Percentiles rank a stretch among this genome's conserved stretches.
phyloP scores from a whole-genome alignment of 805 yeast genomes.

The Saccharomycopsis javanensis region DNA sequence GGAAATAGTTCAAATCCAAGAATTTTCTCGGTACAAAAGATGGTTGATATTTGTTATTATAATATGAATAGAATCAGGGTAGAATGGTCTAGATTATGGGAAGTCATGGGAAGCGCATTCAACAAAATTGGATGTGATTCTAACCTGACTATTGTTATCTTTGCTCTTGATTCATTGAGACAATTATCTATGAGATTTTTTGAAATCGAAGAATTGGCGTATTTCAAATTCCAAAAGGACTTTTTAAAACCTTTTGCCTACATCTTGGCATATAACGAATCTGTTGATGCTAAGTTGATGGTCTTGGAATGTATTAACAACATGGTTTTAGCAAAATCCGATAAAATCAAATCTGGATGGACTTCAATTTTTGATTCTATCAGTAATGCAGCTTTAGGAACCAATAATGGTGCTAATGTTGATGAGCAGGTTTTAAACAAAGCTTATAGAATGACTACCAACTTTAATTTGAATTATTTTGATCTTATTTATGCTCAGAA shows the following conservation, averaged over 20 bases:
- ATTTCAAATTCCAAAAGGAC: conserved; percentile 91
- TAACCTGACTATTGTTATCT: conserved; percentile 67
- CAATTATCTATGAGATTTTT: conserved; percentile 88
- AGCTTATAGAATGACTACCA: conserved; percentile 45
- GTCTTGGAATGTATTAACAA: conserved; percentile 82
- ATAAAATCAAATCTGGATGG: conserved; percentile 88
- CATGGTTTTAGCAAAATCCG: conserved; percentile 69
- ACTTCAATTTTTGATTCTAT: conserved; percentile 53
- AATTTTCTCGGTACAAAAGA: conserved; percentile 85
- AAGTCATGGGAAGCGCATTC: conserved; percentile 83
- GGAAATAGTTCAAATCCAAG: conserved; percentile 78
- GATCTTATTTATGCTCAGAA: conserved; percentile 62
- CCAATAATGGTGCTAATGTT: neutral
- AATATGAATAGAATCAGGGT: conserved; percentile 93
- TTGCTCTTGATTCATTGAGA: conserved; percentile 89
- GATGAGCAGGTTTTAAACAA: conserved; percentile 2
- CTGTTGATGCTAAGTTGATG: conserved; percentile 72
- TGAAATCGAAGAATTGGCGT: conserved; percentile 87
- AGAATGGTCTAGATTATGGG: conserved; percentile 96
- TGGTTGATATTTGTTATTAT: conserved; percentile 95
- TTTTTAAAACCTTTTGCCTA: conserved; percentile 85
- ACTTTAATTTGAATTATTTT: conserved; percentile 52
- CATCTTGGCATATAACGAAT: conserved; percentile 57
- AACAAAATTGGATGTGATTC: conserved; percentile 74
- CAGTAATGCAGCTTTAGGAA: neutral